Base-by-base conservation (phyloP, 305 asterid genomes). In the Plantago coronopus region DNA sequence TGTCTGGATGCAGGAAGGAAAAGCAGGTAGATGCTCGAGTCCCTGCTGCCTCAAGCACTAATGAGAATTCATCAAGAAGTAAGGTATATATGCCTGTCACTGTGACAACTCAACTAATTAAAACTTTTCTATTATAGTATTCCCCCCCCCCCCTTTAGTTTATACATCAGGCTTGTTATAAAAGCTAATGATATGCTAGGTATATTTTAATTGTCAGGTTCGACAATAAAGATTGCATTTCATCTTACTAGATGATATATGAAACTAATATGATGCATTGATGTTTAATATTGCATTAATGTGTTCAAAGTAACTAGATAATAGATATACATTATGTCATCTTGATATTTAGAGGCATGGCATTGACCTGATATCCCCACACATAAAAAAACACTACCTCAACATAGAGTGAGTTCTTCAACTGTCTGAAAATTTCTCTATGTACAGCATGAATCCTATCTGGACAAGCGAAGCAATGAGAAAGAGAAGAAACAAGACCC, bases 21-120 rank as follows among this genome's bases (percentile, higher is more conserved):
- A 82, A 72, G 66, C 80, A 72, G 20, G 70, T 37, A 57, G 80
- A 74, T 49, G 73, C 51, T 53, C 86, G 79, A 48, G 63, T 65
- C 47, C 45, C 65, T 64, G 48, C 75, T 61, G 42, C 69, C 69
- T 71, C 83, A 45, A 60, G 69, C 59, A 46, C 69, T 60, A 54
- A 64, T 48, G 86, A 79, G 44, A 85, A 56, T 72, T 54, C 72
- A 34, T 69, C 82, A 54, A 77, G 82, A 74, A 84, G 74, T 79
- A 89, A 83, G 99, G 99, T 91, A 75, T 15, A 75, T 15, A 62
- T 27, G 61, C 44, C 44, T 73, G 60, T 57, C 40, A 29, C 62
- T 15, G 34, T 14, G 46, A 12, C 67, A 31, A 61, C 17, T 40
- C 62, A 25, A 40, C 49, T 25, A 55, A 44, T 60, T 50, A 21